Base-by-base conservation (phyloP, 192 early-diverging fungal species). In the Coemansia sp. region DNA sequence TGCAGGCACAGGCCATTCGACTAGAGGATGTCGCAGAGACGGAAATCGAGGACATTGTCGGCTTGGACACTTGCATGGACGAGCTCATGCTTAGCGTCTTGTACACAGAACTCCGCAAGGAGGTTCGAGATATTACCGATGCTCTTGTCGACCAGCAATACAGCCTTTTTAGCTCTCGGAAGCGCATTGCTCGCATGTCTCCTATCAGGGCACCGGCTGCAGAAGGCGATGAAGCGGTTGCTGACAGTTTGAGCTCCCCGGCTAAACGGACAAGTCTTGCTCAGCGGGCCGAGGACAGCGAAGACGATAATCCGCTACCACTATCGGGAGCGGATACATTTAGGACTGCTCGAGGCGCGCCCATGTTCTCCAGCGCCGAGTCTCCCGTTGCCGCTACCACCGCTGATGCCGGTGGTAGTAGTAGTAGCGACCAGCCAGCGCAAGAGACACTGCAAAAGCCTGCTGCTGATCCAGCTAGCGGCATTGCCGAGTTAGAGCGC, bases 81-180 rank as follows among this genome's bases (percentile, higher is more conserved):
- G 77, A 80, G 62, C 72, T 80, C 17, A 67, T 74, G 77, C 68
- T 71, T 7, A 39, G 68, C 17, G 51, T 80, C 7, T 27, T 80
- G 58, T 74, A 74, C 32, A 71, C 72, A 1, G 77, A 80, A 45
- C 41, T 80, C 24, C 72, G 77, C 43, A 67, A 65, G 36, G 77
- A 80, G 22, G 61, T 80, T 17, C 67, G 72, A 25, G 41, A 60
- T 25, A 59, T 74, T n/a, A 57, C 72, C n/a, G 68, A 62, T 51
- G 25, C 64, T 11, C 35, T 80, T n/a, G 77, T 74, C 29, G 58
- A 36, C 3, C 36, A 74, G 25, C 77, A 80, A 22, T 62, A 46
- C 32, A 41, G 38, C 32, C 8, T 74, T 64, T 69, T 67, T 29
- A 64, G 64, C 57, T 54, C 68, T 41, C 51, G 59, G 4, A 56